phyloP scores from a whole-genome alignment of 805 yeast genomes.

The Candida ficus region DNA sequence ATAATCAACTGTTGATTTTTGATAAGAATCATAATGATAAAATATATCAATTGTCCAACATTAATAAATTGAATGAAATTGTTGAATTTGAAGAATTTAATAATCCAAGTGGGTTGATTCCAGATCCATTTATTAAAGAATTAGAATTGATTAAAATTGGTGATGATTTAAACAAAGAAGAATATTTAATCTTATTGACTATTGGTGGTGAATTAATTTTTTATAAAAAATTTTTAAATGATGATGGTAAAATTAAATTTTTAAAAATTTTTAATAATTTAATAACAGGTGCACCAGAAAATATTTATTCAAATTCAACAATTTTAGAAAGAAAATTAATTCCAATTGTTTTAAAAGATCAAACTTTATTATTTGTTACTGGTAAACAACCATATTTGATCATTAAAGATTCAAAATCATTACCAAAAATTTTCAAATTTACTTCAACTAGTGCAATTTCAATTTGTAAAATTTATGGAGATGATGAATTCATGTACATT shows the following conservation, averaged over 20 bases:
- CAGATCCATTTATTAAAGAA: conserved; percentile 74
- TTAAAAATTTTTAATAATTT: conserved; percentile 36
- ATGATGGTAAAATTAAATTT: conserved; percentile 38
- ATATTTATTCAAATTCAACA: conserved; percentile 58
- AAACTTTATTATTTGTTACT: conserved; percentile 59
- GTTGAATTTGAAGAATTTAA: conserved; percentile 30
- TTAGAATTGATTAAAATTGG: conserved; percentile 62
- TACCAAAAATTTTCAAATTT: conserved; percentile 62
- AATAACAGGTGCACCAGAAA: conserved; percentile 76
- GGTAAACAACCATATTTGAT: conserved; percentile 71
- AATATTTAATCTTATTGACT: conserved; percentile 65
- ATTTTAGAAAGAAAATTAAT: conserved; percentile 61
- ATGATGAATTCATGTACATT: conserved; percentile 51
- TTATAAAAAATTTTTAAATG: conserved; percentile 51
- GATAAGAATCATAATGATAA: conserved; percentile 42
- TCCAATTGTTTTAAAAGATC: conserved; percentile 54
- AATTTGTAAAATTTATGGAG: conserved; percentile 42
- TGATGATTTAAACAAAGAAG: conserved; percentile 46
- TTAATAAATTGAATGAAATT: conserved; percentile 34
- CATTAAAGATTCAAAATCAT: conserved; percentile 56
- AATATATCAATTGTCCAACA: conserved; percentile 33
- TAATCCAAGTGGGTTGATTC: conserved; percentile 37
- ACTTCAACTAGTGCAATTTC: conserved; percentile 63
- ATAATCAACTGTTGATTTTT: conserved; percentile 65
- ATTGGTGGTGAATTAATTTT: conserved; percentile 75